phyloP scores from a whole-genome alignment of 2,329 filamentous ascomycete genomes.

The Fusarium falciforme region DNA sequence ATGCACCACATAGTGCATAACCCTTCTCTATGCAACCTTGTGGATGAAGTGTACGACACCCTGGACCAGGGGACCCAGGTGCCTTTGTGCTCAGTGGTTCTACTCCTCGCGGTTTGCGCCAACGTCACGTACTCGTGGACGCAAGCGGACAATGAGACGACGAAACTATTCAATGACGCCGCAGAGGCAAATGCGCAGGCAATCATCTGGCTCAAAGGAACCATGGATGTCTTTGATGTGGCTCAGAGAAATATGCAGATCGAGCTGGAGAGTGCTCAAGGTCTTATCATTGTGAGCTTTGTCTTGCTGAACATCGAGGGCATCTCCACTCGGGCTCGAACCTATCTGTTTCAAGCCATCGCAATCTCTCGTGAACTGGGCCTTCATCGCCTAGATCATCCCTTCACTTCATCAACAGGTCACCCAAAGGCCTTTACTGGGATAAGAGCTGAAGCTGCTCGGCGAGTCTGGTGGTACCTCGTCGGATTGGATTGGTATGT shows the following conservation, averaged over 20 bases:
- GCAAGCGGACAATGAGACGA: constrained; percentile 38
- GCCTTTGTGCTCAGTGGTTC: constrained; percentile 41
- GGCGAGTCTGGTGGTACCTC: constrained; percentile 59
- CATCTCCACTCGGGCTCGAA: constrained; percentile 28
- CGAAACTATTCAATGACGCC: constrained; percentile 41
- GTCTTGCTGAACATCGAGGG: constrained; percentile 52
- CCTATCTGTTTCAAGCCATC: constrained; percentile 30
- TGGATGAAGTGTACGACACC: constrained; percentile 47
- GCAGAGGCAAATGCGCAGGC: constrained; percentile 46
- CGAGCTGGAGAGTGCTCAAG: constrained; percentile 52
- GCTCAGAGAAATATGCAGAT: constrained; percentile 43
- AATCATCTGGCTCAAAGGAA: constrained; percentile 49
- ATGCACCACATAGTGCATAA: constrained; percentile 49
- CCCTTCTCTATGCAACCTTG: constrained; percentile 42
- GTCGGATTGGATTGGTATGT: constrained; percentile 54
- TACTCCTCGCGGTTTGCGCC: constrained; percentile 47
- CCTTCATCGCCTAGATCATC: constrained; percentile 55
- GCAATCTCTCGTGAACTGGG: constrained; percentile 43
- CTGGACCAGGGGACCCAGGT: constrained; percentile 39
- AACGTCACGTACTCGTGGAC: constrained; percentile 49
- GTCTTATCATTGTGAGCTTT: constrained; percentile 52
- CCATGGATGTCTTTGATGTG: constrained; percentile 51
- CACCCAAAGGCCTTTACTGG: constrained; percentile 39
- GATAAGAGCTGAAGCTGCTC: constrained; percentile 50
- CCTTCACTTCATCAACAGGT: constrained; percentile 28